Conservation (phyloP, 352 stramenopile species). For the Thraustochytrium sp. region DNA sequence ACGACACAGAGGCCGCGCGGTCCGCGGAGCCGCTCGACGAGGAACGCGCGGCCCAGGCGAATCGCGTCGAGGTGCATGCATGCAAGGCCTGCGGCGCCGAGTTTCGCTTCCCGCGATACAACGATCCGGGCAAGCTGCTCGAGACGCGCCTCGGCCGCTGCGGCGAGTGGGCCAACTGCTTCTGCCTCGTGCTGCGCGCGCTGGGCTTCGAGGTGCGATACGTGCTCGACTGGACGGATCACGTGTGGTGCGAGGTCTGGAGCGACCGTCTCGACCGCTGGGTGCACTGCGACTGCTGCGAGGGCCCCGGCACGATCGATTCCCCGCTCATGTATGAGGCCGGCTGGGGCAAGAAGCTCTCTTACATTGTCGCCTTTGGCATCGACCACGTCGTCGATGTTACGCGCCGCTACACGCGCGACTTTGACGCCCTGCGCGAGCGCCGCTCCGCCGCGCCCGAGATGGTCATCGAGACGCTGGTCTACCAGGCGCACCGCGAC, state of each 20-base stretch:
- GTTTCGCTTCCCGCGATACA: conserved; percentile 80
- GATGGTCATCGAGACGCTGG: conserved; percentile 7
- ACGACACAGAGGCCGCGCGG: conserved; percentile 56
- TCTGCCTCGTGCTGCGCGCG: conserved; percentile 76
- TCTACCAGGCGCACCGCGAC: conserved; percentile 9
- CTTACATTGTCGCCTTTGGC: conserved; percentile 80
- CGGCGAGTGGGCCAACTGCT: conserved; percentile 87
- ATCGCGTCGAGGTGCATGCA: conserved; percentile 74
- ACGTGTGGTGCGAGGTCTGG: conserved; percentile 88
- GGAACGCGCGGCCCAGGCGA: conserved; percentile 63
- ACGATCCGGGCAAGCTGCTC: conserved; percentile 72
- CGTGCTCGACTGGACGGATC: conserved; percentile 82
- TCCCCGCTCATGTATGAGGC: conserved; percentile 83
- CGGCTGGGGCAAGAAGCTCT: conserved; percentile 84
- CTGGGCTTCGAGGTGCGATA: conserved; percentile 82
- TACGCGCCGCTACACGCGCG: conserved; percentile 55
- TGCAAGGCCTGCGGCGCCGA: conserved; percentile 57
- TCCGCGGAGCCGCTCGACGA: conserved; percentile 56
- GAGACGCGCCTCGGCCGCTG: conserved; percentile 73
- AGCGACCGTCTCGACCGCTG: conserved; percentile 55
- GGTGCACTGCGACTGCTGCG: conserved; percentile 81
- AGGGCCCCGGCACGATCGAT: conserved; percentile 71
- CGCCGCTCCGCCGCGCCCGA: background rate
- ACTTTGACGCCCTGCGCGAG: conserved; percentile 7
- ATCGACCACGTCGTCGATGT: conserved; percentile 74